These are phyloP conservation scores for Nyctanthes arbortristis DNA, from an alignment of 257 asterid genomes.

Conservation along the genomic window DNA sequence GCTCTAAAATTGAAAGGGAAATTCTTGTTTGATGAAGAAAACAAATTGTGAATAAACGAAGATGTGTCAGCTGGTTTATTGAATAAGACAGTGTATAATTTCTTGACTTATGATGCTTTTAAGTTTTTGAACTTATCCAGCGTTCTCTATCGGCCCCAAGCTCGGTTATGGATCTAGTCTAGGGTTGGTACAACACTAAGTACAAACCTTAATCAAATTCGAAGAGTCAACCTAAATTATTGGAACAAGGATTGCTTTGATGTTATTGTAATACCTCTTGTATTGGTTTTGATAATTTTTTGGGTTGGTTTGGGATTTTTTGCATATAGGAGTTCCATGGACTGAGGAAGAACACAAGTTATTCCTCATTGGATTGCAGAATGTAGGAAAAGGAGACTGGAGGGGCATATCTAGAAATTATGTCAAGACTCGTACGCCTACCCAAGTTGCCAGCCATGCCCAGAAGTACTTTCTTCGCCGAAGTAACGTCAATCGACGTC, in stretches of 20 bases:
- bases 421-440: conserved; percentile 88
- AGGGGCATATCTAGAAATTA: conserved; percentile 84
- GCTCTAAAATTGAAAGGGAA: not conserved
- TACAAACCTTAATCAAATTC: not conserved
- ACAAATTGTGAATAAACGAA: not conserved
- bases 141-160: not conserved
- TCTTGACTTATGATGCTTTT: conserved; percentile 3
- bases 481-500: conserved; percentile 69
- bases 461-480: conserved; percentile 87
- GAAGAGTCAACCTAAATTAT: not conserved
- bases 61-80: not conserved
- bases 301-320: conserved; percentile 10
- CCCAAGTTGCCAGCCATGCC: conserved; percentile 97
- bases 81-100: not conserved
- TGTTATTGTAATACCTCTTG: not conserved
- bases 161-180: not conserved
- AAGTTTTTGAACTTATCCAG: not conserved
- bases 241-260: not conserved
- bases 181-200: not conserved
- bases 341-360: conserved; percentile 87
- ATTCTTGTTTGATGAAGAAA: not conserved
- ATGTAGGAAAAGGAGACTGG: conserved; percentile 89
- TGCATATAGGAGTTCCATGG: conserved; percentile 75
- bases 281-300: not conserved
- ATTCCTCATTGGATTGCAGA: conserved; percentile 80